Evolutionary conservation across 768 basidiomycete genomes (phyloP).

Genomic region (Pleurotus ostreatus): DNA sequence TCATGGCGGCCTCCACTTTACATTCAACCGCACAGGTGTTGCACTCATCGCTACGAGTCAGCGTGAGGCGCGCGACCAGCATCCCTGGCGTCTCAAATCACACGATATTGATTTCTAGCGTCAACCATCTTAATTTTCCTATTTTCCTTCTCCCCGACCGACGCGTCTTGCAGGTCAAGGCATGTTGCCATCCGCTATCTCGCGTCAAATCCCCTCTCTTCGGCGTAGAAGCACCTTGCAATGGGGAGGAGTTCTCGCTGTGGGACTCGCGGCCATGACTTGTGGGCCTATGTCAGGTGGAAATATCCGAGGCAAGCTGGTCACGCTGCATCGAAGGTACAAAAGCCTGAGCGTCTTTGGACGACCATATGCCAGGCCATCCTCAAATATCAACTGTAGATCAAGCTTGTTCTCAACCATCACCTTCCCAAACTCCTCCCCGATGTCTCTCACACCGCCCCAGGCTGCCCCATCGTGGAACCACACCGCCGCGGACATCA

Average conservation of each 20-base stretch:
- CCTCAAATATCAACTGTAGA: constrained; percentile 19
- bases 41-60: too few species aligned
- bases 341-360: constrained; percentile 9
- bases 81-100: not conserved
- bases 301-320: constrained; percentile 33
- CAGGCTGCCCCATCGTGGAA: constrained; percentile 65
- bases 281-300: constrained; percentile 37
- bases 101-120: not conserved
- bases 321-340: constrained; percentile 9
- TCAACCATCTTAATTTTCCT: not conserved
- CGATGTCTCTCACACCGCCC: constrained; percentile 53
- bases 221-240: constrained; percentile 22
- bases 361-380: constrained; percentile 18
- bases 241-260: constrained; percentile 37
- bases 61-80: too few species aligned
- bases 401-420: constrained; percentile 26
- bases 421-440: constrained; percentile 16
- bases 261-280: constrained; percentile 34
- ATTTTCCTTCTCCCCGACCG: not conserved
- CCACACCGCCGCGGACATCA: constrained; percentile 60
- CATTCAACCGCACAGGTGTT: too few species aligned
- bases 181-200: not conserved
- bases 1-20: too few species aligned
- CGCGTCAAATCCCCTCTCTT: constrained; percentile 7
- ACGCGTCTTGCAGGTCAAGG: constrained; percentile 7